Evolutionary conservation across 176 grass and related monocot genomes (phyloP).

Genomic region (Typha latifolia): DNA sequence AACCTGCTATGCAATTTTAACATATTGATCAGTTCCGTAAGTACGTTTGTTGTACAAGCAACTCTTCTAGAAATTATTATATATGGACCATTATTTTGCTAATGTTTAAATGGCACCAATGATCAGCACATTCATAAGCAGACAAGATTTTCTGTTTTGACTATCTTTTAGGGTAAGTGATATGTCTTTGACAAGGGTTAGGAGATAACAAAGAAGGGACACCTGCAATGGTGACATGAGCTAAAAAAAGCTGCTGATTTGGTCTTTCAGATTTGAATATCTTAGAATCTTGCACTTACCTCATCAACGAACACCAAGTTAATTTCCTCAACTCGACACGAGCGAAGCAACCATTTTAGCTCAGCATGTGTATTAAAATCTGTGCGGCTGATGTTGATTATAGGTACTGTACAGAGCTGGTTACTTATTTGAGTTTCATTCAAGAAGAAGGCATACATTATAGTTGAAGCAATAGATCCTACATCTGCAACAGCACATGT

Average conservation of each 20-base stretch:
- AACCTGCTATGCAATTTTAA: conserved; percentile 5
- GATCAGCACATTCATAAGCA: too few species aligned
- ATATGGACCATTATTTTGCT: too few species aligned
- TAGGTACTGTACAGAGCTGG: conserved; percentile 4
- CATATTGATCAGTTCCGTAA: background rate
- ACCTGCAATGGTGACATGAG: too few species aligned
- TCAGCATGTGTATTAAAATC: conserved; percentile 10
- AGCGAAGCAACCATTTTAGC: conserved; percentile 17
- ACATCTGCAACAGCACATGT: conserved; percentile 8
- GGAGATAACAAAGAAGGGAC: too few species aligned
- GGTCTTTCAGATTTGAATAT: background rate
- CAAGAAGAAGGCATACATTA: conserved; percentile 14
- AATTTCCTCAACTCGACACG: conserved; percentile 15
- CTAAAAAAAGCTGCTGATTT: too few species aligned
- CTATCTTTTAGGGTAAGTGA: too few species aligned
- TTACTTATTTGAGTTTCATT: conserved; percentile 3
- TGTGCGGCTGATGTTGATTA: conserved; percentile 2
- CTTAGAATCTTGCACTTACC: background rate
- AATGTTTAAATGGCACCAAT: too few species aligned
- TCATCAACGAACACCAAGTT: conserved; percentile 16
- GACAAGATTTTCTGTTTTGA: too few species aligned
- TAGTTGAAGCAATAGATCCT: conserved; percentile 16
- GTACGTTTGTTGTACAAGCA: background rate
- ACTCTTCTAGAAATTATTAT: too few species aligned
- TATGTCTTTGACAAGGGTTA: too few species aligned